These are phyloP conservation scores for Acorus gramineus DNA, from an alignment of 106 monocot genomes.

Conservation along the genomic window DNA sequence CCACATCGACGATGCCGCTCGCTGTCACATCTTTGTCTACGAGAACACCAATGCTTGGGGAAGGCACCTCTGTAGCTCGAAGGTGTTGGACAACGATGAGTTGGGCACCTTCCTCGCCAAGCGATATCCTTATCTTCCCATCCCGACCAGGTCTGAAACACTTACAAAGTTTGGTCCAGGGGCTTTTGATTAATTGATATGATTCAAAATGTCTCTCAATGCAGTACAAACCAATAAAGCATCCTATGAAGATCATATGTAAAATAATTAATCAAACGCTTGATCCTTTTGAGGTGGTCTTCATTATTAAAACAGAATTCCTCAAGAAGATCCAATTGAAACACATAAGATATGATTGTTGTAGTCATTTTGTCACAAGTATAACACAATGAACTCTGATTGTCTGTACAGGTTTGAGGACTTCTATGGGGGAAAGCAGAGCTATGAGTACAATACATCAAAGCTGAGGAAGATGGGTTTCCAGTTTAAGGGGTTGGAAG, in stretches of 20 bases:
- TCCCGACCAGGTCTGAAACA: conserved; percentile 41
- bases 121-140: conserved; percentile 52
- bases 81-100: conserved; percentile 53
- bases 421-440: conserved; percentile 11
- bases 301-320: too few species aligned
- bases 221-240: not conserved
- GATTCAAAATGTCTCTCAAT: not conserved
- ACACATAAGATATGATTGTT: too few species aligned
- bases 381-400: not conserved
- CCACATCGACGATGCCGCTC: conserved; percentile 80
- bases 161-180: not conserved
- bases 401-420: conserved; percentile 18
- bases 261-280: not conserved
- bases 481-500: conserved; percentile 52
- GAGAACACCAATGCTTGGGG: conserved; percentile 49
- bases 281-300: not conserved
- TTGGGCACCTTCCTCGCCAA: conserved; percentile 27
- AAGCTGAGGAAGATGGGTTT: conserved; percentile 50
- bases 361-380: too few species aligned
- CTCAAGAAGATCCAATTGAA: too few species aligned
- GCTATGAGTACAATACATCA: conserved; percentile 41
- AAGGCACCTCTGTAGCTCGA: conserved; percentile 72
- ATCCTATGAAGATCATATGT: too few species aligned
- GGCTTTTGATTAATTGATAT: not conserved
- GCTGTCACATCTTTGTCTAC: conserved; percentile 75